Evolutionary conservation across 2,329 filamentous ascomycete genomes (phyloP), one percentile per base, ranked within the genome.

Genomic region (Ophiocordyceps sinensis): DNA sequence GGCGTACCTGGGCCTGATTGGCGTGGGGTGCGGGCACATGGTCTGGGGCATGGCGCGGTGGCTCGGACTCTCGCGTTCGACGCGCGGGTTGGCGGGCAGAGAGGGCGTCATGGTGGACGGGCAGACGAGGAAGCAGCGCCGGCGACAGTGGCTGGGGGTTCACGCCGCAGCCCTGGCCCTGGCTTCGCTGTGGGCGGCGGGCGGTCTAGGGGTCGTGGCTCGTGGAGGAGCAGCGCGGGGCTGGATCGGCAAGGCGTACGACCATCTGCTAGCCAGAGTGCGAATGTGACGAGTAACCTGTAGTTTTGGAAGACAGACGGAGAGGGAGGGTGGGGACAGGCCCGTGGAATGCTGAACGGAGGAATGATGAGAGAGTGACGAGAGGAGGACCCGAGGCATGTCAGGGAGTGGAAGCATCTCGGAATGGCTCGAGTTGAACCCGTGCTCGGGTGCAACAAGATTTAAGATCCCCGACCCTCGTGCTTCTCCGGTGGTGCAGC

Each of bases 21-120:
- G 65, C 14, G 62, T 80, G 0, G 82, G 78, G 0, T 78, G 75
- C 21, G 84, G 79, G 44, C 88, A 95, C 63, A 78, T 88, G 57
- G 75, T 84, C 8, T 93, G 86, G 76, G 88, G 88, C 3, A 76
- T 77, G 62, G 84, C 85, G n/a, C 82, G 77, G 59, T 95, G 85
- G 83, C 64, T 88, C 44, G 77, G 77, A 0, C 66, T 73, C 37
- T 69, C 78, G 39, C 79, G 81, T 17, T 67, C 69, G 2, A 67
- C 65, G 47, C 71, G 59, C 51, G 75, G 58, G 64, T 65, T 51
- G 56, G 52, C 51, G 56, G 67, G 55, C 1, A 60, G 54, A 64
- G 56, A 61, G 51, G 56, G 60, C 64, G 45, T 57, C 45, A 44
- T 54, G 1, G 55, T 68, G 8, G 73, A 76, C 46, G 73, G 65